Conservation (phyloP, 306 rosid genomes). For the Malus orientalis region DNA sequence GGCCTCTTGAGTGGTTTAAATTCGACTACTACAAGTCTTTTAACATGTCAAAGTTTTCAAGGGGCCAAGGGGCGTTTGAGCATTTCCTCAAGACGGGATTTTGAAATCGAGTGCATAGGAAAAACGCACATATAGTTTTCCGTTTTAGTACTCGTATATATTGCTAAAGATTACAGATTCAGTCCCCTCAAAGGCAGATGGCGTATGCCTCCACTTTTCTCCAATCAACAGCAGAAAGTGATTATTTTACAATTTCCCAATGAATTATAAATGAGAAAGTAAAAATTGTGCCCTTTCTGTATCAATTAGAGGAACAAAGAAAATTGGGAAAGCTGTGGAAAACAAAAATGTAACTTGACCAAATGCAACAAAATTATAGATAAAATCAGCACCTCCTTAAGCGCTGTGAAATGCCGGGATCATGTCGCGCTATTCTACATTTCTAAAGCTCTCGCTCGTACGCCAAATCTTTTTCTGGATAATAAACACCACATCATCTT, state of each 20-base stretch:
- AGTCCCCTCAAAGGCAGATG: neutral
- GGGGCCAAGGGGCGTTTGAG: neutral
- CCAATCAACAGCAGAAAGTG: neutral
- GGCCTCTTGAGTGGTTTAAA: too few species aligned
- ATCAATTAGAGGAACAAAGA: conserved; percentile 5
- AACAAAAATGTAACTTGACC: neutral
- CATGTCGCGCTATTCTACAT: conserved; percentile 34
- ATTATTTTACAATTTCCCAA: conserved; percentile 21
- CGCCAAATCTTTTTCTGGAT: conserved; percentile 92
- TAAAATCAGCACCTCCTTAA: conserved; percentile 8
- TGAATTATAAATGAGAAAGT: neutral
- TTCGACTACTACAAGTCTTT: too few species aligned
- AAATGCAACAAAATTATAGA: conserved; percentile 23
- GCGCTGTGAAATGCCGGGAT: neutral
- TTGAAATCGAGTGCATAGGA: neutral
- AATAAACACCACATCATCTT: conserved; percentile 52
- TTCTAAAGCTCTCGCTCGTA: conserved; percentile 74
- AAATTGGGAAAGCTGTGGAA: neutral
- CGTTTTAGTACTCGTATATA: neutral
- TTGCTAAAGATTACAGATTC: neutral
- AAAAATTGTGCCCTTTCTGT: neutral
- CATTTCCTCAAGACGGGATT: neutral
- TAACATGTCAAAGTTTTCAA: too few species aligned
- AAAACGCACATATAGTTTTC: neutral
- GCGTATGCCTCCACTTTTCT: neutral